Percentiles rank a stretch among this genome's conserved stretches.
phyloP scores from a whole-genome alignment of 2,329 filamentous ascomycete genomes.

The Neocucurbitaria cava region DNA sequence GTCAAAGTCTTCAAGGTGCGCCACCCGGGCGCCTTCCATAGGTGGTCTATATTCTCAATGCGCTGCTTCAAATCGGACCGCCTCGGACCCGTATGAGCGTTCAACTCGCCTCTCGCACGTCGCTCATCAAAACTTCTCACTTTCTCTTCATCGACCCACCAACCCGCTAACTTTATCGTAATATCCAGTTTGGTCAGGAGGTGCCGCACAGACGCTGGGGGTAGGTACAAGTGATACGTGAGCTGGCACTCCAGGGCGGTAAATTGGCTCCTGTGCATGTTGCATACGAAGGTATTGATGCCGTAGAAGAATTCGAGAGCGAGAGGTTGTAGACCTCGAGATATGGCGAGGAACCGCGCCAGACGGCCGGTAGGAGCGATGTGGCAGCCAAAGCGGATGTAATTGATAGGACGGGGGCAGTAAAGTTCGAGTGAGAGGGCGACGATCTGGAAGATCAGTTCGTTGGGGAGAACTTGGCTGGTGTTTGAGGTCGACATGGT shows the following conservation, averaged over 20 bases:
- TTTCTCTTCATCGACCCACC: neutral
- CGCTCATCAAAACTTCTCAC: neutral
- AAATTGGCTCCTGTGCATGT: neutral
- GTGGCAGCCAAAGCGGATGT: neutral
- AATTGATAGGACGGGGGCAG: neutral
- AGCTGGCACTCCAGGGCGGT: neutral
- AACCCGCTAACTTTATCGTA: neutral
- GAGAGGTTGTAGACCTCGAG: neutral
- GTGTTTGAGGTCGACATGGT: too few relatives aligned
- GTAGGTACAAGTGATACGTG: neutral
- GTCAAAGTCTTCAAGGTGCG: neutral
- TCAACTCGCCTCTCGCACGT: neutral
- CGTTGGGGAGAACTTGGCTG: too few relatives aligned
- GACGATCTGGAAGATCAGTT: neutral
- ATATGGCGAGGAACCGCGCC: neutral
- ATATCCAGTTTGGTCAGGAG: neutral
- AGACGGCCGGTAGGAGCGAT: neutral
- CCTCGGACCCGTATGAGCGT: neutral
- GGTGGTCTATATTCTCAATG: neutral
- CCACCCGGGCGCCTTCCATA: neutral
- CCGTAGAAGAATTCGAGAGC: neutral
- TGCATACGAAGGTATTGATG: neutral
- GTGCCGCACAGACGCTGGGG: neutral
- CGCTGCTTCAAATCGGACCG: neutral
- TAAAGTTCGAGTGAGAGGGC: neutral